Evolutionary conservation across 2,329 filamentous ascomycete species (phyloP).

Genomic region (Aspergillus cejpii): DNA sequence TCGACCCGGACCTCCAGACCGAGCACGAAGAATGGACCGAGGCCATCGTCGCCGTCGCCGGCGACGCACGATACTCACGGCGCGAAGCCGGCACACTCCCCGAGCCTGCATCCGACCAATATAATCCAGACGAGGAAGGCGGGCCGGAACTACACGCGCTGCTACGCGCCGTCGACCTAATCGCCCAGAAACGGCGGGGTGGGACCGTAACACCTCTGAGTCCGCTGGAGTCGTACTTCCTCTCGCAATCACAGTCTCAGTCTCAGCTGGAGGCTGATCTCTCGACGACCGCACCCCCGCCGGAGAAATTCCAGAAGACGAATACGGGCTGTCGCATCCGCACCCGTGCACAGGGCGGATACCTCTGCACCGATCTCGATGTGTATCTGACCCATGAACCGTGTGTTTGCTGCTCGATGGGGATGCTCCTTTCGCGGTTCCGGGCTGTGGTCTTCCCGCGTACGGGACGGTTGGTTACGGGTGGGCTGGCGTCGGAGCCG

Average conservation of each 20-base stretch:
- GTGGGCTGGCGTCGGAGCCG: conserved; percentile 70
- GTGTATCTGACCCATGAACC: conserved; percentile 94
- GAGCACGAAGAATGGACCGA: conserved; percentile 22
- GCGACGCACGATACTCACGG: conserved; percentile 38
- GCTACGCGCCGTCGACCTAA: conserved; percentile 41
- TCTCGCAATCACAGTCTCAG: conserved; percentile 45
- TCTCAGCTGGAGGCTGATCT: too few relatives aligned
- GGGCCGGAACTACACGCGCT: conserved; percentile 43
- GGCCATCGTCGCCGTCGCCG: conserved; percentile 40
- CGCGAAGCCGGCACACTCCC: conserved; percentile 24
- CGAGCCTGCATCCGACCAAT: conserved; percentile 21
- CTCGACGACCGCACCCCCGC: conserved; percentile 2
- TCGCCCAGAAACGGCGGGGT: conserved; percentile 37
- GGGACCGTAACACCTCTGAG: conserved; percentile 19
- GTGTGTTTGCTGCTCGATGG: conserved; percentile 96
- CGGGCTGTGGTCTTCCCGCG: conserved; percentile 66
- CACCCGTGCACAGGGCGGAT: conserved; percentile 70
- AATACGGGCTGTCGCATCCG: too few relatives aligned
- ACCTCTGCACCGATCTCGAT: conserved; percentile 88
- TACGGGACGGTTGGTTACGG: conserved; percentile 66
- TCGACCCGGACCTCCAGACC: conserved; percentile 38
- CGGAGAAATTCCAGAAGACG: too few relatives aligned
- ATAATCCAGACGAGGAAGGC: conserved; percentile 36
- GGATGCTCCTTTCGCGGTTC: conserved; percentile 88
- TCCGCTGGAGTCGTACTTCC: conserved; percentile 31